Base-by-base conservation (phyloP, 169 alveolate species). In the Pseudocohnilembus persalinus region DNA sequence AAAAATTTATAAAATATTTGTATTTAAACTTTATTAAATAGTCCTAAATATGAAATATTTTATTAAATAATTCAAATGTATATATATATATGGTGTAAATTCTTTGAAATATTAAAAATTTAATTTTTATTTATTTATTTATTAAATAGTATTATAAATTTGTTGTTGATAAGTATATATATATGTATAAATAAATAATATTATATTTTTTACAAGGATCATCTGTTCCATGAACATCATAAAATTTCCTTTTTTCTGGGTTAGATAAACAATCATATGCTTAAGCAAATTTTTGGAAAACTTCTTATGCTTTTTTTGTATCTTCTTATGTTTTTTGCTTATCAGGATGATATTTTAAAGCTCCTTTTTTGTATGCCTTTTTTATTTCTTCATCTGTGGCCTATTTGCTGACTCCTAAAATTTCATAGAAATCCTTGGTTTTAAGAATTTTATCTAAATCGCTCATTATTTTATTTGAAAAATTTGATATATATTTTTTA, bases 231-330 rank as follows among this genome's bases (percentile, higher is more conserved):
- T 83, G 92, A 78, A 73, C 89, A 88, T 85, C 96, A 84, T 88
- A 91, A 27, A 77, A 76, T 31, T 81, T 75, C 73, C 96, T 90
- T 83, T 95, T 95, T 35, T 91, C 89, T 30, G 96, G 90, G 88
- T 97, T 98, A 25, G 98, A 92, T 68, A 98, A 93, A 26, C 96
- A 96, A 77, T 95, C 95, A 87, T 98, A 98, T 25, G 99, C 99
- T 88, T 96, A 98, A 64, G 97, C 92, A 32, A 97, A 94, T 77
- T 94, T 90, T 83, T 96, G 97, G 87, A 97, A 97, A 81, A 92
- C 93, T 91, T 91, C 96, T 74, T 93, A 93, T 0, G 98, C 98
- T 74, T 95, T 96, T 77, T 95, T 96, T 65, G 93, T 83, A 75
- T 93, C 92, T 35, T 93, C 68, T 49, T 20, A n/a, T n/a, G n/a